Evolutionary conservation across 225 moss, liverwort and hornwort genomes (phyloP), one percentile per base, ranked within the genome.

Genomic region (Thuidium tamariscinum): DNA sequence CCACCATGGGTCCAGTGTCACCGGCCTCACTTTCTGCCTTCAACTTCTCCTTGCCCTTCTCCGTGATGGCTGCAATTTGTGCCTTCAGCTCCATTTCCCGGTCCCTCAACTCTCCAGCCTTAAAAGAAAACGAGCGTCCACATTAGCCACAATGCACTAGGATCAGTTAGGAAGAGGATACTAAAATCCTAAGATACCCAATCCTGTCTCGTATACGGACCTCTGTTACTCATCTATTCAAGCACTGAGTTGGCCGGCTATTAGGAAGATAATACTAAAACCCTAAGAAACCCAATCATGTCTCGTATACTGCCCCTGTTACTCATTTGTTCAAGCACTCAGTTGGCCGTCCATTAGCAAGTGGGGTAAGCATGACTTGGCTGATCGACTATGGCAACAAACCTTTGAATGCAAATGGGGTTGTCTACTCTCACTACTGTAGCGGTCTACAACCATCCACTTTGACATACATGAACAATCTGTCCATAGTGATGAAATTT

Each of bases 71-170:
- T 19, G 93, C 73, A 36, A 98, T 96, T 46, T 96, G 97, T 20
- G 96, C 95, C 86, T 96, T 97, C n/a, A 97, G 88, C 86, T 97
- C 97, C 97, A 97, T 97, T 69, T 97, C 97, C 39, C 96, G 89
- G 42, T 97, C 97, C 61, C 97, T 90, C 74, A 97, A 92, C 86
- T 97, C 96, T 77, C 96, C 96, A 71, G 97, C 97, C 97, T 97
- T 67, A 69, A 63, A 26, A 56, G 49, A 59, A 54, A 78, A 44
- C 51, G 27, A 49, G 48, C 32, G 36, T 44, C 39, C 36, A n/a
- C 19, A 57, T 83, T n/a, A 82, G 57, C 42, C 71, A 46, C 78
- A 57, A 56, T 26, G 27, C 12, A 19, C 61, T 79, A 37, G 52
- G 51, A 23, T 39, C 27, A 9, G 27, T 20, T 52, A 82, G 22